Base-by-base conservation (phyloP, 495 filamentous ascomycete genomes). In the Neurospora hispaniola region DNA sequence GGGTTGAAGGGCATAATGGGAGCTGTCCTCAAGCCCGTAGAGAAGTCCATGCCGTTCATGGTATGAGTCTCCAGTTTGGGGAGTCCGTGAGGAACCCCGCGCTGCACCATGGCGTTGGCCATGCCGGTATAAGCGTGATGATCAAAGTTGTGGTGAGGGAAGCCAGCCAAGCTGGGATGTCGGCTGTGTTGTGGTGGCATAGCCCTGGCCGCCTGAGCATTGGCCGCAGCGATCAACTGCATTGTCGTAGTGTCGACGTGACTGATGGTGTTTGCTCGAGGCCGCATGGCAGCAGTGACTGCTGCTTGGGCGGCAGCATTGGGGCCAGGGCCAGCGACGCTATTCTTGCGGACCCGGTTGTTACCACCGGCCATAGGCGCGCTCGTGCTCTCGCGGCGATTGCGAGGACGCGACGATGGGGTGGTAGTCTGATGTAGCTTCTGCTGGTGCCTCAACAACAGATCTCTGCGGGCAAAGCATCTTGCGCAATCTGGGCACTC, bases 351-450 rank as follows among this genome's bases (percentile, higher is more conserved):
- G 72, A 95, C 93, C 68, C 94, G 88, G 74, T 90, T 90, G 70
- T 89, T 66, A 4, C 12, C 84, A 20, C 86, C 86, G 6, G 84
- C 85, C 18, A 88, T 84, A n/a, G 90, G 87, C 72, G 91, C 90
- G 71, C 89, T 93, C 12, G 92, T 92, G 82, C 96, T 98, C 80
- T 98, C 95, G 66, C 96, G 90, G 72, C 91, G 90, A 81, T 92
- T 94, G 78, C 94, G 88, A 43, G 94, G 94, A 73, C 94, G 89
- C 66, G 94, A 94, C 43, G 95, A 94, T 7, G 96, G 91, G 1
- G 94, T 94, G 2, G 92, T 92, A n/a, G 94, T 96, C 90, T 97
- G 93, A 79, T 99, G 96, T 16, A 99, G 87, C 85, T 99, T 99
- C 86, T 99, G 96, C 84, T 99, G 96, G 82, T 99, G 96, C 39